Conservation (phyloP, 164 flowering plant genomes). For the Tetracentron sinense region DNA sequence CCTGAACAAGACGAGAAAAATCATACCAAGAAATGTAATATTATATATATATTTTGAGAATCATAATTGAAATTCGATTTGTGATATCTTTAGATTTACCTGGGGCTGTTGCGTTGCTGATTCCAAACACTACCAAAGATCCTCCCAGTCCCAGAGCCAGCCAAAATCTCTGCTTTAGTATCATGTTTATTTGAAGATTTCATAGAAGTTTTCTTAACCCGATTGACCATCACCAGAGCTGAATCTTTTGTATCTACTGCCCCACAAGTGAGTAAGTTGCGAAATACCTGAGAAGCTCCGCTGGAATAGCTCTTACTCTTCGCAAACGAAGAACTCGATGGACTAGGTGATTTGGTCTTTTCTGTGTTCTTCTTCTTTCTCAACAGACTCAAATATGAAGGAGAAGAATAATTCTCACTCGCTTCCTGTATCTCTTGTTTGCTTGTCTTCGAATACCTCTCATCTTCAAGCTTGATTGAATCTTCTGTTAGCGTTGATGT, state of each 20-base stretch:
- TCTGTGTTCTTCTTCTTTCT: constrained; percentile 13
- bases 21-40: neutral
- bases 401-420: neutral
- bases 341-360: neutral
- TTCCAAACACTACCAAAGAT: constrained; percentile 30
- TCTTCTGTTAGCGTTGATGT: constrained; percentile 37
- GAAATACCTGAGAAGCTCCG: constrained; percentile 32
- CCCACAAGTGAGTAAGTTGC: constrained; percentile 48
- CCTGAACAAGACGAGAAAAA: constrained; percentile 15
- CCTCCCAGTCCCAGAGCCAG: constrained; percentile 35
- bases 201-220: constrained; percentile 9
- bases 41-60: too few species aligned
- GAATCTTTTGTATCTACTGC: constrained; percentile 47
- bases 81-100: constrained; percentile 19
- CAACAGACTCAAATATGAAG: neutral
- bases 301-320: constrained; percentile 34
- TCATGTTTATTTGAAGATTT: constrained; percentile 3
- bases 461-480: constrained; percentile 23
- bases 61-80: too few species aligned
- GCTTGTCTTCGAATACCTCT: neutral
- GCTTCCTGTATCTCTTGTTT: constrained; percentile 7
- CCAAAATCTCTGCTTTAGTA: constrained; percentile 20
- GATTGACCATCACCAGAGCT: constrained; percentile 19
- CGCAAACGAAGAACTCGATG: neutral
- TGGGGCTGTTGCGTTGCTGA: constrained; percentile 14